Percentiles rank a stretch among this genome's conserved stretches.
These are phyloP conservation scores for Kazachstania kunashirensis DNA, from an alignment of 805 yeast genomes.

Conservation along the genomic window DNA sequence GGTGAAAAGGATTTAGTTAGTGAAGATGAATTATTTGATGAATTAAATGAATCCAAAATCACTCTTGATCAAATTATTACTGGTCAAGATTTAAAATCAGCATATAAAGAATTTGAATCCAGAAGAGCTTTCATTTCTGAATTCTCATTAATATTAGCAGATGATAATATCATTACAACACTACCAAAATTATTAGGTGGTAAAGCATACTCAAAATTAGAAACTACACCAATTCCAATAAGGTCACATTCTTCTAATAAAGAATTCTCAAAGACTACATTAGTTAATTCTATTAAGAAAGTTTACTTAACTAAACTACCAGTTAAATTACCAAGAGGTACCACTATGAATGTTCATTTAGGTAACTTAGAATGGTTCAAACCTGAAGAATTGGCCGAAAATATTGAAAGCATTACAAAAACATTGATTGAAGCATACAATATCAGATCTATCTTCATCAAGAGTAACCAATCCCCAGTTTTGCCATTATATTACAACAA, in stretches of 20 bases:
- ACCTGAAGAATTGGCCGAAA: slow-evolving; percentile 47
- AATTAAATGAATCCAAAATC: slow-evolving; percentile 39
- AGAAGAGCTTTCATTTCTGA: slow-evolving; percentile 62
- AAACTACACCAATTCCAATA: slow-evolving; percentile 62
- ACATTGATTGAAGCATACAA: slow-evolving; percentile 35
- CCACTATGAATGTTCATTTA: slow-evolving; percentile 51
- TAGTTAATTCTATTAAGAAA: slow-evolving; percentile 50
- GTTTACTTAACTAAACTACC: slow-evolving; percentile 45
- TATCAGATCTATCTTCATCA: slow-evolving; percentile 53
- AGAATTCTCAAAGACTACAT: slow-evolving; percentile 38
- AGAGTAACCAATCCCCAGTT: slow-evolving; percentile 66
- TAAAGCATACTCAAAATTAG: slow-evolving; percentile 56
- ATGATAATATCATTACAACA: slow-evolving; percentile 68
- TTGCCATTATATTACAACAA: slow-evolving; percentile 73
- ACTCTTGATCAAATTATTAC: slow-evolving; percentile 46
- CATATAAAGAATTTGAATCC: slow-evolving; percentile 81
- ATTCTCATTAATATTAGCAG: slow-evolving; percentile 73
- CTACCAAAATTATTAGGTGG: slow-evolving; percentile 86
- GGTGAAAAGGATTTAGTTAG: slow-evolving; percentile 30
- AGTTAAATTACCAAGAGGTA: slow-evolving; percentile 65
- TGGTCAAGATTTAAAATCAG: slow-evolving; percentile 67
- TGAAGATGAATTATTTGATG: slow-evolving; percentile 52
- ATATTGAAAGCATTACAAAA: slow-evolving; percentile 45
- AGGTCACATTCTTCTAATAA: slow-evolving; percentile 32
- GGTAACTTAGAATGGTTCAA: slow-evolving; percentile 44